Conservation (phyloP, 1,284 basidiomycete genomes). For the Rhodotorula sp. region DNA sequence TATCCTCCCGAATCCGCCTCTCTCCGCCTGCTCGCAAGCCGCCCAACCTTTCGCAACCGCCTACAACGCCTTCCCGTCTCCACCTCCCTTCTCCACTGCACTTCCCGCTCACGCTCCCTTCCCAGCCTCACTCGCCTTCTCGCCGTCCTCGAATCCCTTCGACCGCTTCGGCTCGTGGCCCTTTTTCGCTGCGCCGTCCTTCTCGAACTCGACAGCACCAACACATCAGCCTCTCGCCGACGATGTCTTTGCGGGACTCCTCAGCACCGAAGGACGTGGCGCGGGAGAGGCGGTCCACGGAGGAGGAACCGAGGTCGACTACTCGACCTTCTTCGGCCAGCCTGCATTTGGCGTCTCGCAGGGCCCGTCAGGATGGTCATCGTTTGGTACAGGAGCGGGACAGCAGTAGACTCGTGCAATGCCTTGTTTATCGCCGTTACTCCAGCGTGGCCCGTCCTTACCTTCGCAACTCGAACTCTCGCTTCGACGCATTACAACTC, state of each 20-base stretch:
- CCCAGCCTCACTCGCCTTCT: not conserved
- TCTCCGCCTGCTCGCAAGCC: not conserved
- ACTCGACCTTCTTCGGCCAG: not conserved
- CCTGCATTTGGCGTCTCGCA: not conserved
- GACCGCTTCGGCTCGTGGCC: not conserved
- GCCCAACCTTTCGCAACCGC: no score
- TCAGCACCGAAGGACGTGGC: constrained; percentile 3
- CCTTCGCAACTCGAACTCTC: no score
- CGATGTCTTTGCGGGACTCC: constrained; percentile 19
- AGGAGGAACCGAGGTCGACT: not conserved
- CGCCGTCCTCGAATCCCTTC: not conserved
- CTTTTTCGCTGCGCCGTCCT: not conserved
- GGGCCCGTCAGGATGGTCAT: not conserved
- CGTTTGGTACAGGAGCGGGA: no score
- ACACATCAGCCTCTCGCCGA: not conserved
- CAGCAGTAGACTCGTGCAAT: no score
- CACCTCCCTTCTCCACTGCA: no score
- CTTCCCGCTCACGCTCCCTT: not conserved
- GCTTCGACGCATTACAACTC: no score
- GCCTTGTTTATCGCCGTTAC: no score
- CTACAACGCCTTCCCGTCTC: no score
- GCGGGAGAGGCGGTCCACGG: not conserved
- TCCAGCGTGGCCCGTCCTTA: no score
- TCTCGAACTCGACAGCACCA: not conserved
- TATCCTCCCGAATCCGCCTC: not conserved